These are phyloP conservation scores for Ramalina intermedia DNA, from an alignment of 495 filamentous ascomycete genomes.

Conservation along the genomic window DNA sequence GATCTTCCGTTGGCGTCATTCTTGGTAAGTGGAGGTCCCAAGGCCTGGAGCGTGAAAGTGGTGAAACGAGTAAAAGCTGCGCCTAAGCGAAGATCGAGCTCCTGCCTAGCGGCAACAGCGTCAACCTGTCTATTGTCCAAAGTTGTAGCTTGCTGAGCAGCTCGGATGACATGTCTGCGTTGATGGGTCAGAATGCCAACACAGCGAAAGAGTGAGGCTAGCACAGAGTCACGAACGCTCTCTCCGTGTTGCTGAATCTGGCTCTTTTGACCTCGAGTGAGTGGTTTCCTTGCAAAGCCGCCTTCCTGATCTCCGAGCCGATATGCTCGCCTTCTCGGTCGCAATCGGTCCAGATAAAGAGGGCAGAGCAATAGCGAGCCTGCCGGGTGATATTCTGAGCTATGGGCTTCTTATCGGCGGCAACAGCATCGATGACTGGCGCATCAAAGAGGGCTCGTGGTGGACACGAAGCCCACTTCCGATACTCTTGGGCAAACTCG, in stretches of 20 bases:
- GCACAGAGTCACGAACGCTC: slow-evolving; percentile 44
- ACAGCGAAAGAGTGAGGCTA: neutral
- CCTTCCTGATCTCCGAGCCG: slow-evolving; percentile 76
- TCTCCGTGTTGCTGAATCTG: slow-evolving; percentile 88
- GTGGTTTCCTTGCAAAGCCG: slow-evolving; percentile 59
- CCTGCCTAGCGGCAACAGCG: slow-evolving; percentile 79
- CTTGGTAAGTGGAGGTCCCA: slow-evolving; percentile 41
- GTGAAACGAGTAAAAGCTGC: slow-evolving; percentile 84
- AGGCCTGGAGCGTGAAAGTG: slow-evolving; percentile 53
- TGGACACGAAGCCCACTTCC: slow-evolving; percentile 64
- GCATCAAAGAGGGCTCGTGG: slow-evolving; percentile 75
- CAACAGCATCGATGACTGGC: slow-evolving; percentile 49
- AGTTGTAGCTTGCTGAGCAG: slow-evolving; percentile 58
- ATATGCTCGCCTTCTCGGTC: slow-evolving; percentile 97
- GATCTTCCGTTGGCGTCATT: slow-evolving; percentile 14
- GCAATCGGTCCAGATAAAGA: slow-evolving; percentile 98
- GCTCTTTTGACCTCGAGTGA: slow-evolving; percentile 70
- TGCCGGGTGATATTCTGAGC: slow-evolving; percentile 71
- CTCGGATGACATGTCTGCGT: slow-evolving; percentile 59
- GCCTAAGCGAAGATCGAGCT: slow-evolving; percentile 84
- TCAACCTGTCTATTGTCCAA: slow-evolving; percentile 78
- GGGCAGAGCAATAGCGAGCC: slow-evolving; percentile 49
- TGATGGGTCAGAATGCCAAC: neutral
- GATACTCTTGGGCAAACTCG: slow-evolving; percentile 57
- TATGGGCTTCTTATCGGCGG: slow-evolving; percentile 62